Conservation (phyloP, 768 basidiomycete species). For the Tylopilus subfusipes region DNA sequence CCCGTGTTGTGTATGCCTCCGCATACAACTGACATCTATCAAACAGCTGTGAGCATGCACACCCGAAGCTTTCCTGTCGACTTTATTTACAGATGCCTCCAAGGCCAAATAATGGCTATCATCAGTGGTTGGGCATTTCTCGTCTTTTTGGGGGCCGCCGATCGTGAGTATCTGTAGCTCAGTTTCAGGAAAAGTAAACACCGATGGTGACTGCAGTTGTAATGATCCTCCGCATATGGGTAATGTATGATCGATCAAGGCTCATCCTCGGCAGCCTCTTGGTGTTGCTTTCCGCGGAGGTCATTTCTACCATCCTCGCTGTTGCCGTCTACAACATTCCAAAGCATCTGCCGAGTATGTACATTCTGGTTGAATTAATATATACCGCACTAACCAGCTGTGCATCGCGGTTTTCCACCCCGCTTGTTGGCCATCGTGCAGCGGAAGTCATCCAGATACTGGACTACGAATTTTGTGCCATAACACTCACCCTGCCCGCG, state of each 20-base stretch:
- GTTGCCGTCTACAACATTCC: neutral
- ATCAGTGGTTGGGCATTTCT: neutral
- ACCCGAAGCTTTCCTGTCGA: neutral
- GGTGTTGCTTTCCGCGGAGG: neutral
- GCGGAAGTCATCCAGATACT: neutral
- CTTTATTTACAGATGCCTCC: neutral
- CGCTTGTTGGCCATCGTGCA: neutral
- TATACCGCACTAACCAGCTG: neutral
- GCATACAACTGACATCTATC: neutral
- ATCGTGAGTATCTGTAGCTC: neutral
- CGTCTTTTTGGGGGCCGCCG: slow-evolving; percentile 3
- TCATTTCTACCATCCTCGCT: neutral
- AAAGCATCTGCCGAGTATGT: neutral
- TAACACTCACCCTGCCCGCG: no score
- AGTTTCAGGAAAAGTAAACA: neutral
- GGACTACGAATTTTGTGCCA: neutral
- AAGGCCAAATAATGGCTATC: neutral
- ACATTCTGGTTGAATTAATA: neutral
- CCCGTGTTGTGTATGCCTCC: neutral
- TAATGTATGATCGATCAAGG: neutral
- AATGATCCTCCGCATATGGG: slow-evolving; percentile 4
- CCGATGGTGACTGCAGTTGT: neutral
- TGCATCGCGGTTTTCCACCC: no score
- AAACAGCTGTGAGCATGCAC: slow-evolving; percentile 2
- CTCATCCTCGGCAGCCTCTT: slow-evolving; percentile 2